These are phyloP conservation scores for Penicillium dipodomyicola DNA, from an alignment of 495 filamentous ascomycete species.

Conservation along the genomic window DNA sequence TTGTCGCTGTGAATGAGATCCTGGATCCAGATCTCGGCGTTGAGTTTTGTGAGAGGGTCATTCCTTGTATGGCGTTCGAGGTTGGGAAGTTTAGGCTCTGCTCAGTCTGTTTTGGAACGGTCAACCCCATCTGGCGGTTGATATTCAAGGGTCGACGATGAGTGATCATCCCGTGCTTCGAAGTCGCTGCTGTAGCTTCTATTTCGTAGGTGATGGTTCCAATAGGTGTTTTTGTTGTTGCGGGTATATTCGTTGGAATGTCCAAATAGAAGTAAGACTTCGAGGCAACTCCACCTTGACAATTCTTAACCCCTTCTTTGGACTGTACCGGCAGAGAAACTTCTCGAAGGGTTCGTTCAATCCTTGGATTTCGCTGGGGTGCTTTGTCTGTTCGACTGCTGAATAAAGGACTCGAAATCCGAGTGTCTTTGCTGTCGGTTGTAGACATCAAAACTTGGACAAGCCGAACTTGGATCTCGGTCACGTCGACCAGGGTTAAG, in stretches of 20 bases:
- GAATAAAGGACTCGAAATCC: neutral
- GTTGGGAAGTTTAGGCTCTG: neutral
- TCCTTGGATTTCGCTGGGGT: too few relatives aligned
- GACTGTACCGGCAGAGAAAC: neutral
- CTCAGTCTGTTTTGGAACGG: neutral
- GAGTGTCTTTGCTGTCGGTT: neutral
- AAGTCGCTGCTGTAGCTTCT: neutral
- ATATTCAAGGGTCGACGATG: neutral
- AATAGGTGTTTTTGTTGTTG: neutral
- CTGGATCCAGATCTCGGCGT: neutral
- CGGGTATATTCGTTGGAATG: neutral
- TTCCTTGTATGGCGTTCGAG: neutral
- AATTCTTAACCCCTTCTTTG: neutral
- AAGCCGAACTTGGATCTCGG: neutral
- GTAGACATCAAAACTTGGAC: neutral
- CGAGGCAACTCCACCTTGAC: neutral
- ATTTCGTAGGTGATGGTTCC: neutral
- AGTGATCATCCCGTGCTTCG: neutral
- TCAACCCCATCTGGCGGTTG: neutral
- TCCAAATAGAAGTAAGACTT: neutral
- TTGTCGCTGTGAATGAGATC: conserved; percentile 1
- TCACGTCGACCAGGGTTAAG: neutral
- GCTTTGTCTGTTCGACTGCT: neutral
- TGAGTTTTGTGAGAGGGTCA: neutral
- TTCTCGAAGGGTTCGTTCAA: neutral